Conservation (phyloP, 139 green algal genomes). For the Chlamydomonas incerta region DNA sequence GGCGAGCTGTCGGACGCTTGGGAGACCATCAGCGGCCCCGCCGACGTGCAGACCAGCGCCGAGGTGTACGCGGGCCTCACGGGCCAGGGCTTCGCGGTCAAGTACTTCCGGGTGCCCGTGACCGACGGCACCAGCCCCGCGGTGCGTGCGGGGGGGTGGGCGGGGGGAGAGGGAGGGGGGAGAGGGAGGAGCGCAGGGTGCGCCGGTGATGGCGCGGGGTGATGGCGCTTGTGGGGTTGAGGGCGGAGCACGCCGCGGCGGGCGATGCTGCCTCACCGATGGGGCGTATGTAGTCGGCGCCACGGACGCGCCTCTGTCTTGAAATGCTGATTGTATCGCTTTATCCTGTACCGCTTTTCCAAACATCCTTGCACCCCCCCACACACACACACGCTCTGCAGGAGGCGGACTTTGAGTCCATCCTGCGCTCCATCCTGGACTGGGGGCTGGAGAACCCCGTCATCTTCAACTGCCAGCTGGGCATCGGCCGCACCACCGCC, state of each 20-base stretch:
- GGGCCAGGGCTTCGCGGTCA: constrained; percentile 68
- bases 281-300: too few relatives aligned
- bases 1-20: constrained; percentile 63
- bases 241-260: too few relatives aligned
- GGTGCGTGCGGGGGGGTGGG: neutral
- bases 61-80: constrained; percentile 75
- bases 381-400: neutral
- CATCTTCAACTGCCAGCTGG: constrained; percentile 96
- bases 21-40: constrained; percentile 70
- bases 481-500: constrained; percentile 90
- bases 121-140: constrained; percentile 85
- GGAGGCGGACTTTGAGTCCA: constrained; percentile 71
- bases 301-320: too few relatives aligned
- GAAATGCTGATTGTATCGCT: too few relatives aligned
- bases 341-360: too few relatives aligned
- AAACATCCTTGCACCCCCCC: neutral
- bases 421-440: constrained; percentile 56
- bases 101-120: constrained; percentile 83
- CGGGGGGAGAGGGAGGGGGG: neutral
- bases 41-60: constrained; percentile 78
- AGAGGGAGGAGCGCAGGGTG: neutral
- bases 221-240: neutral
- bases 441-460: constrained; percentile 57
- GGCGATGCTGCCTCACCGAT: too few relatives aligned
- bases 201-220: neutral